Percentiles rank a stretch among this genome's conserved stretches.
Evolutionary conservation across 2,329 filamentous ascomycete species (phyloP).

Genomic region (Cercospora sojina): DNA sequence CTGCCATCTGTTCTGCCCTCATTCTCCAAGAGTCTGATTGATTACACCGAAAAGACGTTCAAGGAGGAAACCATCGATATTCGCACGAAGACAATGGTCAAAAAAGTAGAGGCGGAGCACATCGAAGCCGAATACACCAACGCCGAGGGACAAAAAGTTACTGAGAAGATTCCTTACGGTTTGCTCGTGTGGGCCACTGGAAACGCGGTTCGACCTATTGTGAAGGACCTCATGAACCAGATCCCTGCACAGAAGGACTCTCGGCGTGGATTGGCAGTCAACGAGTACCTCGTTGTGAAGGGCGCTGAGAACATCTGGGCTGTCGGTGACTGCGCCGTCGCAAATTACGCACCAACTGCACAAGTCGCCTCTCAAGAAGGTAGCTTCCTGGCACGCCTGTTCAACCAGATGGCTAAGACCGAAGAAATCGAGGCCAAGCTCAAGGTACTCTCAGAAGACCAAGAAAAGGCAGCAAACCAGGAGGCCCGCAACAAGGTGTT

Average conservation of each 20-base stretch:
- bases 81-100: slow-evolving; percentile 98
- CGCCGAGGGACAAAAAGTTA: slow-evolving; percentile 79
- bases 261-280: slow-evolving; percentile 89
- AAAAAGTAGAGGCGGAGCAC: slow-evolving; percentile 87
- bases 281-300: slow-evolving; percentile 98
- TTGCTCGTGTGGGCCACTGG: slow-evolving; percentile 98
- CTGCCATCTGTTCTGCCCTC: slow-evolving; percentile 92
- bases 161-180: slow-evolving; percentile 84
- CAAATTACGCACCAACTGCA: slow-evolving; percentile 95
- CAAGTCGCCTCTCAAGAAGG: slow-evolving; percentile 97
- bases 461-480: slow-evolving; percentile 66
- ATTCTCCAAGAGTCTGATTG: slow-evolving; percentile 98
- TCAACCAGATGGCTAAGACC: slow-evolving; percentile 99
- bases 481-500: slow-evolving; percentile 57
- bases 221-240: slow-evolving; percentile 87
- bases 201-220: slow-evolving; percentile 84
- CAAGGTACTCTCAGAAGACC: slow-evolving; percentile 60
- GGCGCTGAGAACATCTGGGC: slow-evolving; percentile 97
- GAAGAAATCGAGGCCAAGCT: slow-evolving; percentile 77
- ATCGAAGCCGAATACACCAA: slow-evolving; percentile 85
- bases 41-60: slow-evolving; percentile 98
- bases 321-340: slow-evolving; percentile 93
- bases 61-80: slow-evolving; percentile 98
- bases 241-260: slow-evolving; percentile 95
- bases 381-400: slow-evolving; percentile 87